These are phyloP conservation scores for Saccharomycopsis sp. DNA, from an alignment of 805 yeast species.

Conservation along the genomic window DNA sequence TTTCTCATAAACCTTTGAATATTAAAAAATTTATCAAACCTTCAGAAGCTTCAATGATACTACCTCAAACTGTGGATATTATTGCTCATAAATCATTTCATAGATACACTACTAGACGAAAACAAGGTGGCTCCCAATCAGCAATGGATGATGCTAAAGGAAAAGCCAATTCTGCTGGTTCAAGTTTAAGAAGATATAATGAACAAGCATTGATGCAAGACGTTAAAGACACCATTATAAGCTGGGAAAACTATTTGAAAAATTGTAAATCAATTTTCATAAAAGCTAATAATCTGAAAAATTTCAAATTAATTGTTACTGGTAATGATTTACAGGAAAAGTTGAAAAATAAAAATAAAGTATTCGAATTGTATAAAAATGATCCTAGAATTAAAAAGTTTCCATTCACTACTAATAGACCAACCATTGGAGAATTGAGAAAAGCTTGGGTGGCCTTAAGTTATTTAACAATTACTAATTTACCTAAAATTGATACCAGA, in stretches of 20 bases:
- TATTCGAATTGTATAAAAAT: slow-evolving; percentile 31
- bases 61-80: slow-evolving; percentile 54
- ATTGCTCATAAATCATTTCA: slow-evolving; percentile 80
- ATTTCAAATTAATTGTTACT: slow-evolving; percentile 54
- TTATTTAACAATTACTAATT: slow-evolving; percentile 40
- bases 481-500: slow-evolving; percentile 39
- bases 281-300: slow-evolving; percentile 69
- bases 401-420: slow-evolving; percentile 86
- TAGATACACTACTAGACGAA: slow-evolving; percentile 89
- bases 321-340: slow-evolving; percentile 36
- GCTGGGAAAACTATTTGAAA: slow-evolving; percentile 54
- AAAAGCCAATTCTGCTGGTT: slow-evolving; percentile 94
- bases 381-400: slow-evolving; percentile 60
- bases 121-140: slow-evolving; percentile 95
- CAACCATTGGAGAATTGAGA: slow-evolving; percentile 71
- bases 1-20: slow-evolving; percentile 55
- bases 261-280: slow-evolving; percentile 64
- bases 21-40: slow-evolving; percentile 46
- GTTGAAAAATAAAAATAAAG: background rate
- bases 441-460: slow-evolving; percentile 76
- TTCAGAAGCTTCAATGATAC: slow-evolving; percentile 31
- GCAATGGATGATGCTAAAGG: slow-evolving; percentile 89
- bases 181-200: slow-evolving; percentile 78
- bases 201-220: slow-evolving; percentile 77
- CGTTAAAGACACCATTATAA: slow-evolving; percentile 51